phyloP scores from a whole-genome alignment of 306 rosid genomes.

The Argentina anserina region DNA sequence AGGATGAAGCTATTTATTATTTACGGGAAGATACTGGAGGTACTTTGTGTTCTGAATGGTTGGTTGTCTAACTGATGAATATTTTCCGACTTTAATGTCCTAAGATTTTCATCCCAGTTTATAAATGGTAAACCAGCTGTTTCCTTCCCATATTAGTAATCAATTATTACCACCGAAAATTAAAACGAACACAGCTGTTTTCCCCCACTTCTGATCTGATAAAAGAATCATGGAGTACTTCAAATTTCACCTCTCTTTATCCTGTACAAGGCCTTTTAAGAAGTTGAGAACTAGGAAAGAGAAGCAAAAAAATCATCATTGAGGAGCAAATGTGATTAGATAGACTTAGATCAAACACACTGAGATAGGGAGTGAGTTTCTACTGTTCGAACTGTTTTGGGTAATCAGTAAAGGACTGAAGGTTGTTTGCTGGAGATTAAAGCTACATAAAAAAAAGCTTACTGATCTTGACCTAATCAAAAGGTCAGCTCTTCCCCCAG shows the following conservation, averaged over 20 bases:
- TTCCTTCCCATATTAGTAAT: neutral
- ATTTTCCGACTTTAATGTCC: constrained; percentile 10
- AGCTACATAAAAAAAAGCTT: neutral
- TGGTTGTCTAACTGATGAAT: constrained; percentile 6
- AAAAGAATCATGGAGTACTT: neutral
- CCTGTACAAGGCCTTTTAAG: neutral
- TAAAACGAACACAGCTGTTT: neutral
- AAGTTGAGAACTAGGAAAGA: neutral
- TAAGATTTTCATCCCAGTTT: neutral
- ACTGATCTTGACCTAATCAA: neutral
- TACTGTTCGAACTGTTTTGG: neutral
- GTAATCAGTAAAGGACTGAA: neutral
- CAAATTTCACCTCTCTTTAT: neutral
- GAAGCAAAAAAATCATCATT: neutral
- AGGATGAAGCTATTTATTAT: neutral
- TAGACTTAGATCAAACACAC: neutral
- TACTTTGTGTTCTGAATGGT: neutral
- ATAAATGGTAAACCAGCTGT: constrained; percentile 10
- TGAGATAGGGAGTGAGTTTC: neutral
- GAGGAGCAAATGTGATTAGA: neutral
- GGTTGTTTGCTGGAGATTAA: constrained; percentile 3
- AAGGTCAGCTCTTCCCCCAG: constrained; percentile 36
- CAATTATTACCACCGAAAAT: neutral
- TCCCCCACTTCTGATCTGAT: neutral
- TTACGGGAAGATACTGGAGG: neutral